Conservation (phyloP, 768 basidiomycete genomes). For the Obba rivulosa region DNA sequence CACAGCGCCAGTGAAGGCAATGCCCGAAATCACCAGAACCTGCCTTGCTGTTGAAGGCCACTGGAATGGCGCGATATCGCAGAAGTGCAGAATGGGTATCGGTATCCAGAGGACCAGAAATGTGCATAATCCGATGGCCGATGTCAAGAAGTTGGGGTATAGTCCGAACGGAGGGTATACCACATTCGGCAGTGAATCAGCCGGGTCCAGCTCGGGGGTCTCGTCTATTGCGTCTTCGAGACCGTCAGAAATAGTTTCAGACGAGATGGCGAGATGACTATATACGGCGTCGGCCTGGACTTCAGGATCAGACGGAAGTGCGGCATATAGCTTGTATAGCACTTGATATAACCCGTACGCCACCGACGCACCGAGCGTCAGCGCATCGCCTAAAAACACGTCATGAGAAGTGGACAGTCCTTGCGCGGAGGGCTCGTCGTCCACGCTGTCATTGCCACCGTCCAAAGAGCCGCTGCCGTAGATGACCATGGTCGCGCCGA, state of each 20-base stretch:
- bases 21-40: constrained; percentile 52
- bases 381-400: constrained; percentile 45
- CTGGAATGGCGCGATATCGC: constrained; percentile 59
- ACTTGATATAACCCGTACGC: constrained; percentile 79
- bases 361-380: constrained; percentile 70
- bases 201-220: constrained; percentile 3
- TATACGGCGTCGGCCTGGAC: constrained; percentile 38
- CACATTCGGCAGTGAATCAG: constrained; percentile 24
- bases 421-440: constrained; percentile 1
- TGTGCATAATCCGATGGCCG: constrained; percentile 75
- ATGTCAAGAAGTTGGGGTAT: constrained; percentile 78
- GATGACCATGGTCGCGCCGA: constrained; percentile 76
- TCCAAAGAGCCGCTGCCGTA: constrained; percentile 45
- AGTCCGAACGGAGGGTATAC: constrained; percentile 73
- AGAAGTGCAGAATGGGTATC: constrained; percentile 66
- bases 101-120: constrained; percentile 73
- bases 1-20: constrained; percentile 63
- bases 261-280: constrained; percentile 36
- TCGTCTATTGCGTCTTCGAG: constrained; percentile 17
- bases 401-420: constrained; percentile 28
- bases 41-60: constrained; percentile 50
- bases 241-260: constrained; percentile 21
- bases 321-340: constrained; percentile 75
- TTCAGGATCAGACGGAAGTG: constrained; percentile 63
- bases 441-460: constrained; percentile 4